Evolutionary conservation across 106 monocot genomes (phyloP).

Genomic region (Allium fistulosum): DNA sequence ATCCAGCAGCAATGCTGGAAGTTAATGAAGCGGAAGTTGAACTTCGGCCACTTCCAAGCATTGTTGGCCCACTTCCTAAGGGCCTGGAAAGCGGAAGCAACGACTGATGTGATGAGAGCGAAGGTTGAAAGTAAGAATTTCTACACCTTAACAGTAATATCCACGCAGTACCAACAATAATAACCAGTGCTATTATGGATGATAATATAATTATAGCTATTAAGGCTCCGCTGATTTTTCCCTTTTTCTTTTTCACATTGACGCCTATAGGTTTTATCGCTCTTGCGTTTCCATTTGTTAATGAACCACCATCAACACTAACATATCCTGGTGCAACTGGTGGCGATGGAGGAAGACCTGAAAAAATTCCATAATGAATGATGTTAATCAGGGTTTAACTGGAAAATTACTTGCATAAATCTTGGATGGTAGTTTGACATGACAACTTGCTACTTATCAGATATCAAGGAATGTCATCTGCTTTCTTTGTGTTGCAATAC

Average conservation of each 20-base stretch:
- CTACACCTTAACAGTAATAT: conserved; percentile 41
- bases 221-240: conserved; percentile 42
- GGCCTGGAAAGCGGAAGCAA: conserved; percentile 39
- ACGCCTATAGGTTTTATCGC: conserved; percentile 73
- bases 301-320: conserved; percentile 29
- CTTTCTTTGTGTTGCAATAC: no score
- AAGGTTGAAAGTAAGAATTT: conserved; percentile 9
- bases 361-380: conserved; percentile 3
- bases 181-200: conserved; percentile 49
- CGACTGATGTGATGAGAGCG: conserved; percentile 16
- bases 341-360: conserved; percentile 91
- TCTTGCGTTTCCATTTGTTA: conserved; percentile 41
- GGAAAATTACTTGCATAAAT: no score
- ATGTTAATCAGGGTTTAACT: no score
- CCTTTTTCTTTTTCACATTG: conserved; percentile 45
- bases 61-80: conserved; percentile 47
- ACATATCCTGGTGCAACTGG: conserved; percentile 39
- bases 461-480: no score
- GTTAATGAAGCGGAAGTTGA: conserved; percentile 66
- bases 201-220: conserved; percentile 62
- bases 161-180: conserved; percentile 51
- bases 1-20: conserved; percentile 60
- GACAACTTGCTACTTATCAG: no score
- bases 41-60: conserved; percentile 38
- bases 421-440: no score